These are phyloP conservation scores for Oryza meridionalis DNA, from an alignment of 176 grass and related monocot species.

Conservation along the genomic window DNA sequence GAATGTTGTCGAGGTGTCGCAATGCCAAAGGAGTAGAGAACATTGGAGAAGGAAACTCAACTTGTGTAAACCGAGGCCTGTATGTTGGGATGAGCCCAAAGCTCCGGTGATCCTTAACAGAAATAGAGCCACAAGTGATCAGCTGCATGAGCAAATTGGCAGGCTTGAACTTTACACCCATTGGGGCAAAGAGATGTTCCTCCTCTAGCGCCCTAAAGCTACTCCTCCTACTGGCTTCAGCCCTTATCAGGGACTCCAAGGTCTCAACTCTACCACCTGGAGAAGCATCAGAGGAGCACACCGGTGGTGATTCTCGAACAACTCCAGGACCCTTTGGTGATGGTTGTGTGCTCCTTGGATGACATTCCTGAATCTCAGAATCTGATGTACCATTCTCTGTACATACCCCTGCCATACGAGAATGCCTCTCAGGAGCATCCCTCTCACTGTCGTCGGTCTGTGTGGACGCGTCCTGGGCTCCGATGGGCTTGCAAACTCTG, in stretches of 20 bases:
- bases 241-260: constrained; percentile 89
- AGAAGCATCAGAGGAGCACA: constrained; percentile 55
- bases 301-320: constrained; percentile 51
- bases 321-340: constrained; percentile 41
- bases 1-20: constrained; percentile 54
- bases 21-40: constrained; percentile 65
- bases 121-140: constrained; percentile 85
- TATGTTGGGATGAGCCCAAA: constrained; percentile 83
- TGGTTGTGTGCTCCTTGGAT: not conserved
- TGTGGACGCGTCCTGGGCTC: constrained; percentile 82
- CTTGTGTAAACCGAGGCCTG: constrained; percentile 78
- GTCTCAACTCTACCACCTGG: constrained; percentile 70
- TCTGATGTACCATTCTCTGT: constrained; percentile 46
- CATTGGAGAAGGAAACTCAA: constrained; percentile 71
- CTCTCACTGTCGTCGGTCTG: constrained; percentile 73
- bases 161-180: constrained; percentile 63
- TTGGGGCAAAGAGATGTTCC: constrained; percentile 59
- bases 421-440: constrained; percentile 18
- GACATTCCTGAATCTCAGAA: constrained; percentile 46
- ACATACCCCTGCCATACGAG: constrained; percentile 13
- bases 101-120: constrained; percentile 84
- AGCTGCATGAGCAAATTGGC: constrained; percentile 92
- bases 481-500: constrained; percentile 59
- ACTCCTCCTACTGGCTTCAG: constrained; percentile 73
- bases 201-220: constrained; percentile 67